Evolutionary conservation across 441 rosid species (phyloP), one percentile per base, ranked within the genome.

Genomic region (Geranium incanum): DNA sequence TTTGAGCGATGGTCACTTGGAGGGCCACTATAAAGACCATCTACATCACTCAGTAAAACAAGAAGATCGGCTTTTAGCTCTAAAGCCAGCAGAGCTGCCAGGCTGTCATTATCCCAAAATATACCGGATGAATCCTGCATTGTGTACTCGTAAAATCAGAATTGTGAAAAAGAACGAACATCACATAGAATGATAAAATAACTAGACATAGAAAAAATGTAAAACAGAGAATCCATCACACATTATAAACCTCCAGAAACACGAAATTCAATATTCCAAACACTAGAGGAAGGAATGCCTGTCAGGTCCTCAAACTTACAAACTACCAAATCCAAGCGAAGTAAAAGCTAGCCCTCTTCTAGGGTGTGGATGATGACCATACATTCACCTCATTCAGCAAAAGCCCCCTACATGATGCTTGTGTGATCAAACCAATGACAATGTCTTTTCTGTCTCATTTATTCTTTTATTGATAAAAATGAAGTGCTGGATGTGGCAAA

Each of bases 41-140:
- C 98, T n/a, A 95, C 98, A 75, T 92, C 99, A 83, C 99, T 95
- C 78, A 95, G 80, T 64, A 95, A 84, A 72, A 95, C 75, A 73
- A 95, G 88, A 76, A 95, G 95, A 83, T 95, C 99, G 28, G 99
- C 99, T 68, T 92, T 84, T 66, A 95, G 86, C 84, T 95, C 97
- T 81, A 95, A 74, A 33, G 99, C 94, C 63, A 95, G 79, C 71
- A 95, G 81, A 75, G 93, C 98, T 33, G 99, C 96, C 80, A 95
- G 88, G 78, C 99, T 95, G 79, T 95, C 99, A 77, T 95, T 95
- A 77, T 95, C 99, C 99, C 99, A 95, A 76, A 95, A 95, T 80
- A 95, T 95, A 75, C 99, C 99, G 73, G 97, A 92, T 65, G 96
- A 84, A 84, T 95, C 99, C 99, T 95, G 98, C 79, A 82, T 69